Base-by-base conservation (phyloP, 768 basidiomycete genomes). In the Pleurotus citrinopileatus region DNA sequence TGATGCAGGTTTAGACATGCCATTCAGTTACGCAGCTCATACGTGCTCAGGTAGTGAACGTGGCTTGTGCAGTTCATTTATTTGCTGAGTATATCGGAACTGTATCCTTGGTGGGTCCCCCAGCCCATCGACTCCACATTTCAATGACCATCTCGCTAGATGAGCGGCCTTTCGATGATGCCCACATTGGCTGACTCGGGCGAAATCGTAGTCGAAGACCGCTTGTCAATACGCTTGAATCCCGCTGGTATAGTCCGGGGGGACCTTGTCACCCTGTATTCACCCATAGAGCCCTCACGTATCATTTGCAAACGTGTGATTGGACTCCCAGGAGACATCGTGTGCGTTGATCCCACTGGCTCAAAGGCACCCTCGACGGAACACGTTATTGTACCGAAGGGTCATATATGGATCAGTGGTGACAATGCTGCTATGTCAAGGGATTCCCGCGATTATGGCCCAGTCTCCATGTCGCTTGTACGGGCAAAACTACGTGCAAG, bases 391-490 rank as follows among this genome's bases (percentile, higher is more conserved):
- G 71, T 98, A 8, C 96, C 96, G 1, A 80, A 80, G 61, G 92
- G 94, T 2, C 89, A 96, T 66, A 68, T 96, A 20, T 98, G 96
- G 96, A 75, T 96, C 26, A 80, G 75, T 46, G 97, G 96, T 20
- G 96, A 99, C 71, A 99, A 98, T 63, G 74, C 87, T 38, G 75
- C 81, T 22, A 77, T 75, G 59, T 94, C 94, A 29, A 83, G 84
- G 12, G 96, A 99, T 72, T 98, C 96, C 9, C 79, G 96, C 54
- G 70, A 75, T n/a, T 97, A 97, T 71, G 97, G 96, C 0, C 96
- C 96, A 20, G 86, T 98, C 3, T 85, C 96, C 0, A 80, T 91
- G 59, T 86, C 81, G 3, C 72, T 96, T 7, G 72, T 96, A n/a
- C 75, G 81, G 58, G 87, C 86, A 3, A 84, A 74, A 60, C 66